Percentiles rank a stretch among this genome's conserved stretches.
Conservation (phyloP, 2,329 filamentous ascomycete species). For the Anthostomella pinea region DNA sequence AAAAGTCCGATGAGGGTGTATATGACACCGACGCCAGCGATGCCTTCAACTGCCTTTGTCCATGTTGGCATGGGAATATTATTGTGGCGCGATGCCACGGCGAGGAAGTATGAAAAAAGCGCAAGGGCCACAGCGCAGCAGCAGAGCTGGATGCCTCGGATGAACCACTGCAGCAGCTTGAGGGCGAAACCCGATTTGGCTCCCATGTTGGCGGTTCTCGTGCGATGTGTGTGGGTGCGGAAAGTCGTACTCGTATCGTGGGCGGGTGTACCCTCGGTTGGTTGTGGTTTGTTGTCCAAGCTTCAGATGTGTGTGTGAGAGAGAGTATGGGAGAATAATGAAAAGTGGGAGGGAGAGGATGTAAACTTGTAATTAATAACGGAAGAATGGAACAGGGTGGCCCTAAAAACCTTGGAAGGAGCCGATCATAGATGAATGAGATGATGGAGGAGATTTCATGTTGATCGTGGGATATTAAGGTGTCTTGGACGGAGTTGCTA, state of each 20-base stretch:
- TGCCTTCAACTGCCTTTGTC: slow-evolving; percentile 72
- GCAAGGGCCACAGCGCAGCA: slow-evolving; percentile 71
- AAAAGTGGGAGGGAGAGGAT: too few species aligned
- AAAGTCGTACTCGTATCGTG: slow-evolving; percentile 11
- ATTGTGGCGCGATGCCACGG: slow-evolving; percentile 65
- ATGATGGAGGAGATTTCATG: too few species aligned
- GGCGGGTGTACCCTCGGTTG: too few species aligned
- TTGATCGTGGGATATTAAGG: too few species aligned
- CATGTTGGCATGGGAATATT: slow-evolving; percentile 59
- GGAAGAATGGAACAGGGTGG: too few species aligned
- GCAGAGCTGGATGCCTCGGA: slow-evolving; percentile 72
- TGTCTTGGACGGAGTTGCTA: too few species aligned
- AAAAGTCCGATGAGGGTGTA: slow-evolving; percentile 73
- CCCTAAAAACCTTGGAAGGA: too few species aligned
- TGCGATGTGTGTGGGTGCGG: slow-evolving; percentile 4
- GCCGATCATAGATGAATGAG: too few species aligned
- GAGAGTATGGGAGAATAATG: too few species aligned
- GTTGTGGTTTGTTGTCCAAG: too few species aligned
- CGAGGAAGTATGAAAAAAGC: slow-evolving; percentile 83
- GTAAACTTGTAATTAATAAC: too few species aligned
- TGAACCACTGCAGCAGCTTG: slow-evolving; percentile 65
- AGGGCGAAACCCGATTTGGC: slow-evolving; percentile 58
- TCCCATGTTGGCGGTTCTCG: slow-evolving; percentile 48
- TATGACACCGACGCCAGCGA: slow-evolving; percentile 70
- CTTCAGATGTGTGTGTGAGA: too few species aligned